Conservation (phyloP, 192 early-diverging fungal genomes). For the Gonapodya prolifera region DNA sequence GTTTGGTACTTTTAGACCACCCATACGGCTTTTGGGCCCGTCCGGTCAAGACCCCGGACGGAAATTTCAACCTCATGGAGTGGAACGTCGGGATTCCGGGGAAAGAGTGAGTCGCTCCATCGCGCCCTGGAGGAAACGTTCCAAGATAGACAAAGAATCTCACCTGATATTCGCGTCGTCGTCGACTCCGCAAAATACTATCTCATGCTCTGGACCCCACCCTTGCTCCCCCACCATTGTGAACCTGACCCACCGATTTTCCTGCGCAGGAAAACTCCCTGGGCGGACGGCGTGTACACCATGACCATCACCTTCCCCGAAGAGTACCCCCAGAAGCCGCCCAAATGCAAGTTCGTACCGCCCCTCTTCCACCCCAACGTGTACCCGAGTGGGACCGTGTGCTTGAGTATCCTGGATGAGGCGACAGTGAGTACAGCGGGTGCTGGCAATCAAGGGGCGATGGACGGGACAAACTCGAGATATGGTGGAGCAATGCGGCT, state of each 20-base stretch:
- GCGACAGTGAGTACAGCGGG: conserved; percentile 40
- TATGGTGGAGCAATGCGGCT: no score
- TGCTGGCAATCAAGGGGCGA: no score
- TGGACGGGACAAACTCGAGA: no score
- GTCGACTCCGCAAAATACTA: no score
- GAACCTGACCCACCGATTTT: no score
- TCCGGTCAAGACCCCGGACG: conserved; percentile 72
- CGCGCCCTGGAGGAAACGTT: conserved; percentile 29
- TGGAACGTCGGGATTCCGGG: conserved; percentile 78
- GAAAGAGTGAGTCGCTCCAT: conserved; percentile 30
- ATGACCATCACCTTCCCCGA: conserved; percentile 71
- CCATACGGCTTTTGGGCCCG: conserved; percentile 82
- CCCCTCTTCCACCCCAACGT: conserved; percentile 90
- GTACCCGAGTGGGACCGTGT: conserved; percentile 95
- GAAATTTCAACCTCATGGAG: conserved; percentile 65
- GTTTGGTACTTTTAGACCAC: background rate
- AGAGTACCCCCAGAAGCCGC: conserved; percentile 78
- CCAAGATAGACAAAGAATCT: no score
- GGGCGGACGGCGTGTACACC: conserved; percentile 86
- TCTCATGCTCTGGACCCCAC: no score
- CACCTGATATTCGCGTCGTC: no score
- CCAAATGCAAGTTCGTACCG: conserved; percentile 56
- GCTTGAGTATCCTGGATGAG: conserved; percentile 90
- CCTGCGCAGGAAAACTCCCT: conserved; percentile 34
- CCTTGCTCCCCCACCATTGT: no score